Evolutionary conservation across 371 early-diverging fungal genomes (phyloP), one percentile per base, ranked within the genome.

Genomic region (Homolaphlyctis polyrhiza): DNA sequence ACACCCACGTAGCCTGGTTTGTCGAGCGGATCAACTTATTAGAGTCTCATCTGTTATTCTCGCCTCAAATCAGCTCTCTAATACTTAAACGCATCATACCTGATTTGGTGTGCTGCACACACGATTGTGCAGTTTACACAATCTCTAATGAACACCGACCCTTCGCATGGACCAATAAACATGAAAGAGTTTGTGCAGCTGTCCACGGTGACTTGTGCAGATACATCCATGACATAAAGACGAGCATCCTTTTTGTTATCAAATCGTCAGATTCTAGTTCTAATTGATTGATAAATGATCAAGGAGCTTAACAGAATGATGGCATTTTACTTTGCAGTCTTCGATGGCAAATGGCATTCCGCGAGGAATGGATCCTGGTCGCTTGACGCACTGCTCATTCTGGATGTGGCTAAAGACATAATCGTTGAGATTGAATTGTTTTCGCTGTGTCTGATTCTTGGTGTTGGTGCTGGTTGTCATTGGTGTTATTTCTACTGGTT

Each of bases 141-240:
- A 43, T 64, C 68, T 16, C 68, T 29, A 13, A 68, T 35, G 33
- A 68, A 68, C 28, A 68, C 61, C 13, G 51, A 34, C 5, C 68
- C 68, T 14, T 68, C 64, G 33, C 68, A 68, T 30, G 68, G 68
- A 0, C 39, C 68, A 34, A 68, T 64, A 48, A 64, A 48, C 28
- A 68, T 58, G 25, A 68, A 59, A 43, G 57, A 60, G 8, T 29
- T n/a, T 21, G 30, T 47, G 60, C 65, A 65, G 27, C 47, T 33
- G 36, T 68, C 68, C 18, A 68, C 35, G 11, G 68, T 68, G 30
- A 59, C 60, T 48, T 68, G 68, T 2, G 68, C 59, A 13, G 67
- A 60, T 21, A n/a, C n/a, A 25, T 64, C 60, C 25, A 58, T 27
- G 8, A 67, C n/a, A 28, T 58, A 58, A 3, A 67, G 45, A 32